Base-by-base conservation (phyloP, 2,329 filamentous ascomycete species). In the Microcyclospora pomicola region DNA sequence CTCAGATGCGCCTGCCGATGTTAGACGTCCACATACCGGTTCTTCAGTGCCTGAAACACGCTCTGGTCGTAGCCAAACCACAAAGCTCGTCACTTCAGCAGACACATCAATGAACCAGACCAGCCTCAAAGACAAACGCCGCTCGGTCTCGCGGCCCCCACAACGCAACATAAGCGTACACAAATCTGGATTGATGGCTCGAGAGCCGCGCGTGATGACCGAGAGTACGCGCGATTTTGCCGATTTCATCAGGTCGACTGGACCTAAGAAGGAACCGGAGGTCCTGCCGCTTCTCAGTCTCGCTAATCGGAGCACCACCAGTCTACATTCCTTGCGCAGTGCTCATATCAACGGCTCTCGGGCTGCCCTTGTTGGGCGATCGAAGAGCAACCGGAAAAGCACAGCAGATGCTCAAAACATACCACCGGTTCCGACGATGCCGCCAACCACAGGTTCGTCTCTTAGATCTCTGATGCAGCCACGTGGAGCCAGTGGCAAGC, bases 171-270 rank as follows among this genome's bases (percentile, higher is more conserved):
- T 44, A 13, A 58, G 51, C 38, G 45, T 45, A 19, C 49, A 52
- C 36, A 42, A 50, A 34, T 55, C 55, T 40, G 55, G 59, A 46
- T 41, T 59, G 11, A 49, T 58, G 42, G 75, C 85, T 15, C 73
- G 86, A 45, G 86, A 94, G 47, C 77, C 85, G 2, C 73, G 80
- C 43, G 67, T 82, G 7, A 69, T 75, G 9, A 67, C 70, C 5
- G 81, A 87, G 44, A 84, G 84, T 0, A 74, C 80, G 7, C 70
- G 77, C 33, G 87, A 94, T 51, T 84, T 95, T 62, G 82, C 85
- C 15, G 81, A 92, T 42, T 95, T 94, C 56, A 84, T 93, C 51
- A 80, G 84, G 42, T 82, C 81, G 1, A 93, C 85, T 24, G 85
- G 84, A 2, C 82, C 88, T 50, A 40, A 51, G 45, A 42, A 50